These are phyloP conservation scores for Syncephalis plumigaleata DNA, from an alignment of 371 early-diverging fungal genomes.

Conservation along the genomic window DNA sequence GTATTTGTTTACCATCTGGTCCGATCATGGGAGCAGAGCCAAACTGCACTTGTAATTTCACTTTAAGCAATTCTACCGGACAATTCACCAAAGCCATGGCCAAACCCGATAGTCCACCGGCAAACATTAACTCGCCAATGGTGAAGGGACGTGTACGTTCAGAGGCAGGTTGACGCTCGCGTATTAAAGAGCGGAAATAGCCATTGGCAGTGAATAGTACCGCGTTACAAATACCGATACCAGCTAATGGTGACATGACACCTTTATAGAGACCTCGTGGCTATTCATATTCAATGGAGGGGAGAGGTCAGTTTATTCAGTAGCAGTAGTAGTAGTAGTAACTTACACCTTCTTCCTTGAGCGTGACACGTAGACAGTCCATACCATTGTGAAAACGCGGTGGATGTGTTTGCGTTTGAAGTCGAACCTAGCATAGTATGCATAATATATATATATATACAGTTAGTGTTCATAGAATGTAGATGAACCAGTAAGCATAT, in stretches of 20 bases:
- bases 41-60: slow-evolving; percentile 66
- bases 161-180: slow-evolving; percentile 19
- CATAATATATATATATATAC: not conserved
- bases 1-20: not conserved
- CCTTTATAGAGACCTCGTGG: slow-evolving; percentile 59
- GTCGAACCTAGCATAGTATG: slow-evolving; percentile 33
- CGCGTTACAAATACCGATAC: slow-evolving; percentile 81
- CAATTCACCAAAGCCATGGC: slow-evolving; percentile 73
- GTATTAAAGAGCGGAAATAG: slow-evolving; percentile 43
- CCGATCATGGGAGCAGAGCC: not conserved
- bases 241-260: slow-evolving; percentile 62
- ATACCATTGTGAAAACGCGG: slow-evolving; percentile 50
- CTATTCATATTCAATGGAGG: slow-evolving; percentile 15
- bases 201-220: slow-evolving; percentile 74
- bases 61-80: slow-evolving; percentile 73
- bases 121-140: slow-evolving; percentile 32
- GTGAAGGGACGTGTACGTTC: slow-evolving; percentile 9
- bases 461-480: not conserved
- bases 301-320: not conserved
- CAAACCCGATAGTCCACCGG: slow-evolving; percentile 68
- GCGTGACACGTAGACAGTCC: slow-evolving; percentile 45
- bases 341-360: slow-evolving; percentile 59
- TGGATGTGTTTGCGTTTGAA: slow-evolving; percentile 51
- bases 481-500: too few relatives aligned
- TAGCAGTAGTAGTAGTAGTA: not conserved